Evolutionary conservation across 2,329 filamentous ascomycete genomes (phyloP).

Genomic region (Bipolaris gigantea): DNA sequence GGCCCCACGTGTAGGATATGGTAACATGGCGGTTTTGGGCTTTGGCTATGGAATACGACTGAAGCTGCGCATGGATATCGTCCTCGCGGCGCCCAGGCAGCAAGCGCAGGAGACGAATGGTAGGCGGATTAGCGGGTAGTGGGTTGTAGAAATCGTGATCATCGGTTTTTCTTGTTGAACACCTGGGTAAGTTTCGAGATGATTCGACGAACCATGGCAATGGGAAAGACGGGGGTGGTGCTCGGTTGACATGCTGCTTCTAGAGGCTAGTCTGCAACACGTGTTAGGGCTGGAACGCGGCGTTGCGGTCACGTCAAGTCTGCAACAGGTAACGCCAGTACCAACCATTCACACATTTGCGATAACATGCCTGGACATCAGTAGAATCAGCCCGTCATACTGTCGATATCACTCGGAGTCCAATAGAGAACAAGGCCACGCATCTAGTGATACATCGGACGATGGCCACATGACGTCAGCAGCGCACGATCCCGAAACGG

Average conservation of each 20-base stretch:
- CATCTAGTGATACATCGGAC: background rate
- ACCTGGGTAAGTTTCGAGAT: background rate
- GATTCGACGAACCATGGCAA: slow-evolving; percentile 3
- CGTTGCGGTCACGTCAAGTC: background rate
- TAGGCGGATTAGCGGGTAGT: background rate
- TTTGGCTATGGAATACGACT: slow-evolving; percentile 5
- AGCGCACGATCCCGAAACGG: slow-evolving; percentile 1
- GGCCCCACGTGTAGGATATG: slow-evolving; percentile 21
- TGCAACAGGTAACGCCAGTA: background rate
- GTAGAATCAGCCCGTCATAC: background rate
- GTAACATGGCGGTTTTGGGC: slow-evolving; percentile 12
- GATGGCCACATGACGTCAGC: slow-evolving; percentile 9
- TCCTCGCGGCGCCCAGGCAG: slow-evolving; percentile 10
- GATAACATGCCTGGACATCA: background rate
- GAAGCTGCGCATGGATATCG: slow-evolving; percentile 11
- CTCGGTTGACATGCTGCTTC: background rate
- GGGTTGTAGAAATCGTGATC: background rate
- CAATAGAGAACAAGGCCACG: background rate
- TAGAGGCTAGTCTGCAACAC: background rate
- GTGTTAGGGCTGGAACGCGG: background rate
- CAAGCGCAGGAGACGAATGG: slow-evolving; percentile 13
- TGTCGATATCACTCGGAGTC: background rate
- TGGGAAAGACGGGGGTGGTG: background rate
- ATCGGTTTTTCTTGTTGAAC: background rate
- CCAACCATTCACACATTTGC: background rate